phyloP scores from a whole-genome alignment of 768 basidiomycete species.

The Hypsizygus marmoreus region DNA sequence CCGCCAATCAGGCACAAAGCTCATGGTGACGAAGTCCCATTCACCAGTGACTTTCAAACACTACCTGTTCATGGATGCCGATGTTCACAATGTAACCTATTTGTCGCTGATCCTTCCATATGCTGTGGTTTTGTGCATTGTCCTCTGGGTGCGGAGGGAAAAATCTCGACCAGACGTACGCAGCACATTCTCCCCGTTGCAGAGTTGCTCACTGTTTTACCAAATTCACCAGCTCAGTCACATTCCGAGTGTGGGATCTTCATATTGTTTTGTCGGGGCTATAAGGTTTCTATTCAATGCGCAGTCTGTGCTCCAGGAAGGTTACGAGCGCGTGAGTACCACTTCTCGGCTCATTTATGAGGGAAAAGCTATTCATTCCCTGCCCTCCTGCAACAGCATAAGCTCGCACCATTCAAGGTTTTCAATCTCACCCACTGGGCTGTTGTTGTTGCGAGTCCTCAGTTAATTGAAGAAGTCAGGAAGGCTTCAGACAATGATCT shows the following conservation, averaged over 20 bases:
- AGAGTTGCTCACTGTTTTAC: not conserved
- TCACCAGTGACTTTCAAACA: too few relatives aligned
- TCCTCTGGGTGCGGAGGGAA: slow-evolving; percentile 1
- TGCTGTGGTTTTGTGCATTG: too few relatives aligned
- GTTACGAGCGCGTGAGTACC: slow-evolving; percentile 9
- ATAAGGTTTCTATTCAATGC: slow-evolving; percentile 16
- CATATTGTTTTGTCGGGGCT: slow-evolving; percentile 24
- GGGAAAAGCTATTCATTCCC: too few relatives aligned
- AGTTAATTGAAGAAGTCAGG: slow-evolving; percentile 23
- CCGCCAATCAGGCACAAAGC: too few relatives aligned
- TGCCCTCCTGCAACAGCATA: slow-evolving; percentile 5
- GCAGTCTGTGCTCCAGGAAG: slow-evolving; percentile 4
- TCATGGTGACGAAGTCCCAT: too few relatives aligned
- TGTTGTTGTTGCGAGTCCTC: slow-evolving; percentile 18
- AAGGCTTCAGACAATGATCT: slow-evolving; percentile 11
- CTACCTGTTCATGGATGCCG: too few relatives aligned
- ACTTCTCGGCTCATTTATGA: too few relatives aligned
- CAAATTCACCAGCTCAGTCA: slow-evolving; percentile 24
- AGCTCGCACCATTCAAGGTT: slow-evolving; percentile 23
- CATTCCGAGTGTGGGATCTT: slow-evolving; percentile 26
- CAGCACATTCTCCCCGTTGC: not conserved
- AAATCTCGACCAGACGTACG: slow-evolving; percentile 9
- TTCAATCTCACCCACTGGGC: slow-evolving; percentile 25
- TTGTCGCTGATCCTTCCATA: too few relatives aligned
- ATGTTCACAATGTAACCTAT: too few relatives aligned